A percentile compares a stretch with the other conserved stretches of the same genome.
phyloP scores from a whole-genome alignment of 1,139 yeast species.

The Nakaseomyces sp. region DNA sequence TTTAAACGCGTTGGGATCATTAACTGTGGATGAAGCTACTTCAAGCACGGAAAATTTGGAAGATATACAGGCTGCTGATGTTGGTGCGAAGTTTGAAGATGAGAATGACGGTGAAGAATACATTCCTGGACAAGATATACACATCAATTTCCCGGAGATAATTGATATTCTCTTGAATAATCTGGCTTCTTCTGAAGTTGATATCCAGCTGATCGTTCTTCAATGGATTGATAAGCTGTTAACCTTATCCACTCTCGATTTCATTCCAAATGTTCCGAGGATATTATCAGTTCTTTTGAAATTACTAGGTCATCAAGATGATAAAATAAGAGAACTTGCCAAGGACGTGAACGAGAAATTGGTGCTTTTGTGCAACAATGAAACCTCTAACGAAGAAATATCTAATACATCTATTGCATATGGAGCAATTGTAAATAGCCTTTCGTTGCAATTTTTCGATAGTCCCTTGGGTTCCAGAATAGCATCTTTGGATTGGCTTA shows the following conservation, averaged over 20 bases:
- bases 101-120: conserved; percentile 45
- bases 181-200: conserved; percentile 62
- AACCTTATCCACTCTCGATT: conserved; percentile 66
- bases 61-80: conserved; percentile 6
- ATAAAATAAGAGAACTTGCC: conserved; percentile 43
- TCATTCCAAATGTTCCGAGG: conserved; percentile 56
- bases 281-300: conserved; percentile 49
- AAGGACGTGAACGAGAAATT: conserved; percentile 45
- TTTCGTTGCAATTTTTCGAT: conserved; percentile 52
- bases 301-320: conserved; percentile 43
- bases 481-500: conserved; percentile 86
- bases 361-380: conserved; percentile 37
- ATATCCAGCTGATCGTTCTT: conserved; percentile 70
- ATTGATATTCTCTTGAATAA: conserved; percentile 74
- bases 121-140: conserved; percentile 80
- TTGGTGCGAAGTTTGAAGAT: conserved; percentile 9
- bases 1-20: conserved; percentile 21
- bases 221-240: conserved; percentile 77
- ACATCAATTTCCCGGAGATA: conserved; percentile 70
- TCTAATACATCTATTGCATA: conserved; percentile 42
- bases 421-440: conserved; percentile 49
- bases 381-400: conserved; percentile 22
- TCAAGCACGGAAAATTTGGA: conserved; percentile 11
- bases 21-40: conserved; percentile 10
- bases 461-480: conserved; percentile 76